Base-by-base conservation (phyloP, 352 stramenopile species). In the Elongisporangium anandrum region DNA sequence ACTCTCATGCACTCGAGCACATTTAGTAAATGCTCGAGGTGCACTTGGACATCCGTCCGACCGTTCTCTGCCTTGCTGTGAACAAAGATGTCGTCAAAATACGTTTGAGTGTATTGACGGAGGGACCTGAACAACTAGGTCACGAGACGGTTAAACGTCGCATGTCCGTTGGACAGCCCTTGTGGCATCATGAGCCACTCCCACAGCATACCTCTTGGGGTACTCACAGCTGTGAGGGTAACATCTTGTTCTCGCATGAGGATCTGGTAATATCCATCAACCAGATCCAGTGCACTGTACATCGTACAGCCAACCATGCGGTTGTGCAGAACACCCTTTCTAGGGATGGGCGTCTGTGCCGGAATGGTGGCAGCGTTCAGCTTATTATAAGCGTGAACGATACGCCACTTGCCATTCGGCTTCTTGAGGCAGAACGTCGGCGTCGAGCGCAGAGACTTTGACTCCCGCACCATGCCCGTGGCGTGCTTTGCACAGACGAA, bases 131-230 rank as follows among this genome's bases (percentile, higher is more conserved):
- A 62, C 1, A 65, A 48, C 6, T 60, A 24, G 16, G 61, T 64
- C 17, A 75, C 59, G n/a, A 71, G 20, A 29, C 56, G 47, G 54
- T 72, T 72, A 24, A 69, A 69, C 15, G 64, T 70, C 19, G 60
- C 59, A 7, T 52, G 60, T 15, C 56, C 51, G 20, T 67, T 65
- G 6, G n/a, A 48, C 34, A 62, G n/a, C n/a, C n/a, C n/a, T n/a
- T n/a, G n/a, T n/a, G n/a, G n/a, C n/a, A n/a, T n/a, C n/a, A n/a
- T n/a, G n/a, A n/a, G n/a, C n/a, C n/a, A n/a, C n/a, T n/a, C n/a
- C n/a, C n/a, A n/a, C n/a, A n/a, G n/a, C n/a, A n/a, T n/a, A n/a
- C n/a, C n/a, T n/a, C n/a, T n/a, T n/a, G n/a, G n/a, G n/a, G n/a
- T n/a, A n/a, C n/a, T n/a, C n/a, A n/a, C n/a, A n/a, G n/a, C n/a